These are phyloP conservation scores for Tilletia horrida DNA, from an alignment of 1,284 basidiomycete species.

Conservation along the genomic window DNA sequence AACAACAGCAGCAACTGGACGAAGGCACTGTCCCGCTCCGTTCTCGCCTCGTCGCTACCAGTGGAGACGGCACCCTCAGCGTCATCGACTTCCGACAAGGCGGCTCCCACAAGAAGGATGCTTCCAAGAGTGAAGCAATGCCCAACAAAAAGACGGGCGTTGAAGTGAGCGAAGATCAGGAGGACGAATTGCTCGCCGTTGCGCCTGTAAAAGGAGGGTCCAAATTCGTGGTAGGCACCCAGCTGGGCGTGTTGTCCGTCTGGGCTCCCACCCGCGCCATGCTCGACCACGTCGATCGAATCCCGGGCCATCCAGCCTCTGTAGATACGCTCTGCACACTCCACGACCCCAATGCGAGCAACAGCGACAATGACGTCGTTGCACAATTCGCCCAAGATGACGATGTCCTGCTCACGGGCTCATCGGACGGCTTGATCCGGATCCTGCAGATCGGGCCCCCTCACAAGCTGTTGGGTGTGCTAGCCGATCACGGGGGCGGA, in stretches of 20 bases:
- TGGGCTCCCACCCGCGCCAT: slow-evolving; percentile 83
- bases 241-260: slow-evolving; percentile 82
- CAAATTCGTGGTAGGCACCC: slow-evolving; percentile 84
- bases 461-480: slow-evolving; percentile 81
- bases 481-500: slow-evolving; percentile 72
- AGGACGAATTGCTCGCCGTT: slow-evolving; percentile 85
- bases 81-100: slow-evolving; percentile 66
- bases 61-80: slow-evolving; percentile 85
- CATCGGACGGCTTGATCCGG: slow-evolving; percentile 84
- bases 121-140: neutral
- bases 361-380: slow-evolving; percentile 55
- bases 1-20: slow-evolving; percentile 9
- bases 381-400: slow-evolving; percentile 47
- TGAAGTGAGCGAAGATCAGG: slow-evolving; percentile 83
- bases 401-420: slow-evolving; percentile 78
- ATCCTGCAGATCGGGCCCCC: slow-evolving; percentile 79
- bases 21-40: neutral
- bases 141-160: slow-evolving; percentile 57
- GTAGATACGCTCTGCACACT: slow-evolving; percentile 66
- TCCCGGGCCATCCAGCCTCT: slow-evolving; percentile 73
- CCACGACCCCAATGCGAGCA: slow-evolving; percentile 59
- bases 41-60: slow-evolving; percentile 44
- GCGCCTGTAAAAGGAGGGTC: slow-evolving; percentile 73
- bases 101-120: neutral
- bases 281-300: slow-evolving; percentile 87